Evolutionary conservation across 2,329 filamentous ascomycete genomes (phyloP), one percentile per base, ranked within the genome.

Genomic region (Lasiodiplodia sp.): DNA sequence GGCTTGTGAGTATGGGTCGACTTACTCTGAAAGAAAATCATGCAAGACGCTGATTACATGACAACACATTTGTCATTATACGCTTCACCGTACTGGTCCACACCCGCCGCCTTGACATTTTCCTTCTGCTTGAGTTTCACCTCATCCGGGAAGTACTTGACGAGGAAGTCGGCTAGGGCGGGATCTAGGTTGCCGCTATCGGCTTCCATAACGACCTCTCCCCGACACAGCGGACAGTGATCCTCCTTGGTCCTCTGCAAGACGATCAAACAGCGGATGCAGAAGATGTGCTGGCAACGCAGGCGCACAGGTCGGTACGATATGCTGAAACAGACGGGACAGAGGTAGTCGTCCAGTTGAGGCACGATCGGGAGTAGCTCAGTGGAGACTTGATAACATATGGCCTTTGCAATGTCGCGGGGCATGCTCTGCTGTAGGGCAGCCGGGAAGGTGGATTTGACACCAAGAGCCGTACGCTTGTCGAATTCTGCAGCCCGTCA

Each of bases 271-370:
- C 93, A 97, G 2, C 92, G 86, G 68, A 96, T 95, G 81, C 93
- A 97, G 75, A 95, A 94, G 16, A 94, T 82, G 72, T 96, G 92
- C 34, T 86, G 82, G 78, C 93, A 97, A 16, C 86, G 85, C 40
- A 96, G 83, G 28, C 89, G 87, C n/a, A 97, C 88, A 0, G 93
- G 93, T 73, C 92, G 88, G 84, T 91, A 96, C n/a, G 91, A 88
- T 69, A 97, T 88, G 53, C 87, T 87, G 73, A 91, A 90, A 80
- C 93, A 96, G 69, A 96, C 88, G 1, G 93, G 92, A 73, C 93
- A 96, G 10, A 89, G 84, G 79, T 94, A 95, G 79, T 96, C 93
- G 75, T 93, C 90, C n/a, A 96, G 80, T 74, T 94, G 92, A 0
- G 93, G 93, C 7, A 96, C 90, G 55, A 91, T 84, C 12, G 86